Evolutionary conservation across 176 grass and related monocot species (phyloP).

Genomic region (Zoysia pacifica): DNA sequence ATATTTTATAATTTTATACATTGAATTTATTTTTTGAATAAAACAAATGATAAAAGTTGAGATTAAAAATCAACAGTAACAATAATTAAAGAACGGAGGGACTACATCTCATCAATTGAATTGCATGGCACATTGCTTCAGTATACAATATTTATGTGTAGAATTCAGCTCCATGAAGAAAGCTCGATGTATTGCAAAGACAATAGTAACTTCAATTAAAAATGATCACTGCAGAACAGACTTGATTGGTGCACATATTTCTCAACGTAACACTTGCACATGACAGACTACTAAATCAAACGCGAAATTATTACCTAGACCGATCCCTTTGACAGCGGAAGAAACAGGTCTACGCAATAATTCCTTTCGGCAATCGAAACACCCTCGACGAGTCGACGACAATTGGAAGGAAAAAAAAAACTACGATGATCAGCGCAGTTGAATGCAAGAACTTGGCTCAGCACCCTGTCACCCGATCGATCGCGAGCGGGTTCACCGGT

Average conservation of each 20-base stretch:
- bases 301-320: conserved; percentile 67
- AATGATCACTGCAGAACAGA: not conserved
- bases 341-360: conserved; percentile 65
- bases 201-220: conserved; percentile 40
- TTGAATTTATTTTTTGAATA: too few species aligned
- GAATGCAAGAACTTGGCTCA: conserved; percentile 4
- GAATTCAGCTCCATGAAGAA: not conserved
- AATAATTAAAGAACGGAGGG: too few species aligned
- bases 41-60: too few species aligned
- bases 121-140: not conserved
- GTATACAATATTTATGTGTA: not conserved
- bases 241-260: not conserved
- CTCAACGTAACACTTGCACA: conserved; percentile 14
- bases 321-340: conserved; percentile 39
- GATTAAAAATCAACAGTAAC: too few species aligned
- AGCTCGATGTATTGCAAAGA: conserved; percentile 14
- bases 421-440: not conserved
- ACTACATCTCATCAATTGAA: conserved; percentile 29
- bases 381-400: not conserved
- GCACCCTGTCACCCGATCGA: not conserved
- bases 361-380: conserved; percentile 28
- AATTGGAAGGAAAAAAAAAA: not conserved
- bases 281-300: not conserved
- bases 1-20: too few species aligned
- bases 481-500: conserved; percentile 27